phyloP scores from a whole-genome alignment of 1,284 basidiomycete species.

The Tremellales sp. region DNA sequence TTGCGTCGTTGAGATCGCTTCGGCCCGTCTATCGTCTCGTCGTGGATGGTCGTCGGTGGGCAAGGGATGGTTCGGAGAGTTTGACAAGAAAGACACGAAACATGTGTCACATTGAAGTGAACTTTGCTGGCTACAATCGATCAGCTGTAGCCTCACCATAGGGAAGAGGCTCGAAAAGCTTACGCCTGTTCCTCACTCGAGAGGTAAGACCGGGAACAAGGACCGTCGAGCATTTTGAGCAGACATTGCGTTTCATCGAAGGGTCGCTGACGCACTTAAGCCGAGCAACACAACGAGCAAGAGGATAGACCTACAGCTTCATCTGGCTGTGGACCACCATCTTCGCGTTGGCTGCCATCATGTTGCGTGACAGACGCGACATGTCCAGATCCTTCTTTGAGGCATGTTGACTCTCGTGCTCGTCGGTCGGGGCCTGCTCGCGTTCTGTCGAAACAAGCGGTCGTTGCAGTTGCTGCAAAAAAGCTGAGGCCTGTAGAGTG shows the following conservation, averaged over 20 bases:
- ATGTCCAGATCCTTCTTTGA: constrained; percentile 1
- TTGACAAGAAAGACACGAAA: constrained; percentile 29
- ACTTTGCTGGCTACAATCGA: constrained; percentile 17
- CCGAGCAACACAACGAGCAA: not conserved
- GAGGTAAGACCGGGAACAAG: constrained; percentile 40
- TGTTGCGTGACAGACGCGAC: not conserved
- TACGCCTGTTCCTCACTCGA: constrained; percentile 34
- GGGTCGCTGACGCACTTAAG: constrained; percentile 43
- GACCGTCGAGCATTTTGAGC: constrained; percentile 32
- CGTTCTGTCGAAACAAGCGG: not conserved
- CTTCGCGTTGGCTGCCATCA: constrained; percentile 24
- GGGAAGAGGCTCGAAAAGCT: constrained; percentile 8
- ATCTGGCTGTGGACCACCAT: constrained; percentile 42
- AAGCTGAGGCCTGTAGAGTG: constrained; percentile 37
- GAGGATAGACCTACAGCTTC: constrained; percentile 29
- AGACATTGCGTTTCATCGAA: constrained; percentile 32
- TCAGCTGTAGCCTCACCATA: not conserved
- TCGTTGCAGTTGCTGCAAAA: constrained; percentile 22
- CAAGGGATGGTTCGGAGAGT: constrained; percentile 14
- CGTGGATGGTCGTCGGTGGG: constrained; percentile 8
- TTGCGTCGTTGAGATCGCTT: constrained; percentile 15
- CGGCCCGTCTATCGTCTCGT: constrained; percentile 25
- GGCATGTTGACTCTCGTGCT: constrained; percentile 19
- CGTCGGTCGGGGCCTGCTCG: constrained; percentile 6
- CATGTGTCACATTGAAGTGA: constrained; percentile 18